Evolutionary conservation across 2,329 filamentous ascomycete genomes (phyloP).

Genomic region (Emmonsiellopsis sp.): DNA sequence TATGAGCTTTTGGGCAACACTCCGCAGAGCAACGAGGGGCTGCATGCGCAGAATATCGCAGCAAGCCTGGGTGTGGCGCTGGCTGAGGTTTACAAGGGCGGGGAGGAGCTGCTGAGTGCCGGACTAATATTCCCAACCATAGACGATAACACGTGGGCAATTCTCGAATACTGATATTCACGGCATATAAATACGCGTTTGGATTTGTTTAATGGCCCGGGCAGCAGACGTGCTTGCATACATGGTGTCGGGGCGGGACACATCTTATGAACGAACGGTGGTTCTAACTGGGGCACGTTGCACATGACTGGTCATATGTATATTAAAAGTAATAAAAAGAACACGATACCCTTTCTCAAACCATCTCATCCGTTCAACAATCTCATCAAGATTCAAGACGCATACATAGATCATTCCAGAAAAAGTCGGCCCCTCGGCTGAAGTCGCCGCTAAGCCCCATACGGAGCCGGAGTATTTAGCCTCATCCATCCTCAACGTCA

Average conservation of each 20-base stretch:
- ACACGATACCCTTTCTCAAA: not conserved
- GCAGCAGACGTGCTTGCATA: not conserved
- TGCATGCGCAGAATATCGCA: slow-evolving; percentile 72
- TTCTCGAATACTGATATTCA: slow-evolving; percentile 51
- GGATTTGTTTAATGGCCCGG: not conserved
- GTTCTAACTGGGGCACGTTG: not conserved
- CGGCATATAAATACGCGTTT: not conserved
- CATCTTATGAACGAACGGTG: not conserved
- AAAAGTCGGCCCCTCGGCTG: not conserved
- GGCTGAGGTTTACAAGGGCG: slow-evolving; percentile 63
- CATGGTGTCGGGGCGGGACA: not conserved
- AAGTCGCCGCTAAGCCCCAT: not conserved
- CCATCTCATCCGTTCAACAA: no score
- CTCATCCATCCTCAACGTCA: not conserved
- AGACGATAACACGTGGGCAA: slow-evolving; percentile 85
- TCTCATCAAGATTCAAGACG: not conserved
- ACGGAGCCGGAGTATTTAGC: not conserved
- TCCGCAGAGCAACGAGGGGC: slow-evolving; percentile 68
- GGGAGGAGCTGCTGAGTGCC: slow-evolving; percentile 66
- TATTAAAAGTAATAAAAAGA: not conserved
- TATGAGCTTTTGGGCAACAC: slow-evolving; percentile 59
- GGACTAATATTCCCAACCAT: slow-evolving; percentile 84
- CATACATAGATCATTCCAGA: not conserved
- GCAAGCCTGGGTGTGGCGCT: slow-evolving; percentile 55
- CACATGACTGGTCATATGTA: not conserved